Base-by-base conservation (phyloP, 345 rosid genomes). In the Raphanus sativus region DNA sequence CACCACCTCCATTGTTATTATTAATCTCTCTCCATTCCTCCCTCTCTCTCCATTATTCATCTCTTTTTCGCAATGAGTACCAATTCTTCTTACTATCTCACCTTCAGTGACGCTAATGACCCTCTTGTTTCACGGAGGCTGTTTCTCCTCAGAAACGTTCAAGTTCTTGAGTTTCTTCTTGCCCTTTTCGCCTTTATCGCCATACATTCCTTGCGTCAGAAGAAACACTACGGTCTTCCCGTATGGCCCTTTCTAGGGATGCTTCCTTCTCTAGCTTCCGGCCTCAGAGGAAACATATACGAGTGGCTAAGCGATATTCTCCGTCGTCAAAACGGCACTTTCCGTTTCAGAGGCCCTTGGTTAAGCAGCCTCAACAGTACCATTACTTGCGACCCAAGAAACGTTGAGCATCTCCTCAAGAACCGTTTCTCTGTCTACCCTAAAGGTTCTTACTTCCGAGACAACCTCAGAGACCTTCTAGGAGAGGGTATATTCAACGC, bases 401-500 rank as follows among this genome's bases (percentile, higher is more conserved):
- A 92, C 85, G 60, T 95, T 0, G 97, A 95, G 76, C 86, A 95
- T 84, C 87, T 95, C 26, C 93, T 95, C 79, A 95, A 92, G 81
- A 89, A 93, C 69, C 88, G 83, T 70, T 95, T 95, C 87, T 64
- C 86, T 24, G 88, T 85, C 82, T 95, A 80, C 83, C 99, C 97
- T 17, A 95, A 95, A 84, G 99, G 99, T 1, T 80, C 65, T 6
- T 91, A 85, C 74, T 95, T 91, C 50, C 87, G 89, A 0, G 93
- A 89, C 70, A 87, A 82, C 1, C 80, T 91, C 3, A 71, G 85
- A 34, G 99, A 95, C 64, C 96, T 95, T 11, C 85, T 95, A 1
- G 99, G 99, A 0, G 90, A 89, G 0, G 99, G 99, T 0, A 92
- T 95, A 50, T 95, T 95, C 82, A 91, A 76, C 28, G 94, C 98